Conservation (phyloP, 2,329 filamentous ascomycete species). For the Rhexocercosporidium sp. region DNA sequence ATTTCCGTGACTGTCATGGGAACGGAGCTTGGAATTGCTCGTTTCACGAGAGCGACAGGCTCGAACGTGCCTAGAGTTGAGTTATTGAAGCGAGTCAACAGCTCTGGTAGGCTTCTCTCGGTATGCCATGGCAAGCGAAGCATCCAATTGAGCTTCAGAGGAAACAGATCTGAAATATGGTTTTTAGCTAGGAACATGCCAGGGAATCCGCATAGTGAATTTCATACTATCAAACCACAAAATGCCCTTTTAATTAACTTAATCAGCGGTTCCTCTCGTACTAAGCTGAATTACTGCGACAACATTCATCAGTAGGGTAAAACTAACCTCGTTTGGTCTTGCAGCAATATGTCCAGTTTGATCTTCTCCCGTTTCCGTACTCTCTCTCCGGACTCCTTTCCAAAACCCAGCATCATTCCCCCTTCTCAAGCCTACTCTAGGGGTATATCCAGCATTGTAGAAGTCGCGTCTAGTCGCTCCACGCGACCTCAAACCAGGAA, state of each 20-base stretch:
- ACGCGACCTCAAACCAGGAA: conserved; percentile 41
- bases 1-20: conserved; percentile 79
- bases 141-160: conserved; percentile 73
- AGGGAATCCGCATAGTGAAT: neutral
- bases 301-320: too few relatives aligned
- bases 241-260: too few relatives aligned
- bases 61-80: conserved; percentile 59
- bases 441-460: conserved; percentile 29
- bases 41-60: conserved; percentile 58
- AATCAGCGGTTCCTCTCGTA: too few relatives aligned
- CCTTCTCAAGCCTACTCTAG: conserved; percentile 22
- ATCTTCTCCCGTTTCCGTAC: conserved; percentile 59
- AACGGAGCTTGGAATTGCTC: conserved; percentile 65
- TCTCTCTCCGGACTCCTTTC: conserved; percentile 47
- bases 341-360: conserved; percentile 84
- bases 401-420: conserved; percentile 18
- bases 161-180: conserved; percentile 74
- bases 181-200: neutral
- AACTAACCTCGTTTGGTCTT: conserved; percentile 75
- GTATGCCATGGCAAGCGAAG: conserved; percentile 56
- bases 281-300: too few relatives aligned
- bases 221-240: conserved; percentile 87
- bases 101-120: conserved; percentile 51
- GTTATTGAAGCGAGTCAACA: conserved; percentile 57
- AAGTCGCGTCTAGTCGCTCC: conserved; percentile 32